Percentiles rank a stretch among this genome's conserved stretches.
phyloP scores from a whole-genome alignment of 148 eudicot genomes.

The Hydrangea macrophylla region DNA sequence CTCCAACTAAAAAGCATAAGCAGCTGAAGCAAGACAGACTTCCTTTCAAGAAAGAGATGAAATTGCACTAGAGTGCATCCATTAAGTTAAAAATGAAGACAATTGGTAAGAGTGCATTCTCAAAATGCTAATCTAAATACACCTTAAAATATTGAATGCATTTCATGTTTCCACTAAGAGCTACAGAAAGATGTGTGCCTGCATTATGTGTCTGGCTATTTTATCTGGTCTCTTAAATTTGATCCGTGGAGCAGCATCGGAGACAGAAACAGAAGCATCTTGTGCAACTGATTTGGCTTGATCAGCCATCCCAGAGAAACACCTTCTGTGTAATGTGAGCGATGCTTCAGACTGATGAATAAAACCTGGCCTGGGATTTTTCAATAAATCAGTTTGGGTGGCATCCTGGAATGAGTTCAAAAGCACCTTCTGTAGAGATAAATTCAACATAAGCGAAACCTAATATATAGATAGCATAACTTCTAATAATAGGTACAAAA shows the following conservation, averaged over 20 bases:
- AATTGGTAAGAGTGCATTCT: no score
- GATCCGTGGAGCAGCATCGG: slow-evolving; percentile 48
- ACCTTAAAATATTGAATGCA: background rate
- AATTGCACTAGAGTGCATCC: no score
- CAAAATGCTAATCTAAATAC: no score
- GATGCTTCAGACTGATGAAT: slow-evolving; percentile 15
- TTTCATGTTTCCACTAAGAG: background rate
- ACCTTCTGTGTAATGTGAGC: slow-evolving; percentile 25
- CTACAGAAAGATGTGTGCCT: slow-evolving; percentile 43
- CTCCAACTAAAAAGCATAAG: no score
- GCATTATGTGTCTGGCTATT: slow-evolving; percentile 90
- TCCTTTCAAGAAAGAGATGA: no score
- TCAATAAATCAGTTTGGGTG: slow-evolving; percentile 9
- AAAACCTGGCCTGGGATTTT: slow-evolving; percentile 17
- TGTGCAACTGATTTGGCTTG: slow-evolving; percentile 33
- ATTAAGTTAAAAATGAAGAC: no score
- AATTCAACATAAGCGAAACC: background rate
- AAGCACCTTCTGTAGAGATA: background rate
- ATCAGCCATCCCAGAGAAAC: slow-evolving; percentile 33
- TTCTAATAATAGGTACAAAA: no score
- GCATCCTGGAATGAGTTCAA: slow-evolving; percentile 17
- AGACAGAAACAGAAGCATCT: slow-evolving; percentile 37
- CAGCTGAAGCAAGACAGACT: no score
- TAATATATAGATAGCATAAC: background rate
- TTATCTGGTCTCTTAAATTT: slow-evolving; percentile 90